Conservation (phyloP, 192 early-diverging fungal genomes). For the Coemansia sp. region DNA sequence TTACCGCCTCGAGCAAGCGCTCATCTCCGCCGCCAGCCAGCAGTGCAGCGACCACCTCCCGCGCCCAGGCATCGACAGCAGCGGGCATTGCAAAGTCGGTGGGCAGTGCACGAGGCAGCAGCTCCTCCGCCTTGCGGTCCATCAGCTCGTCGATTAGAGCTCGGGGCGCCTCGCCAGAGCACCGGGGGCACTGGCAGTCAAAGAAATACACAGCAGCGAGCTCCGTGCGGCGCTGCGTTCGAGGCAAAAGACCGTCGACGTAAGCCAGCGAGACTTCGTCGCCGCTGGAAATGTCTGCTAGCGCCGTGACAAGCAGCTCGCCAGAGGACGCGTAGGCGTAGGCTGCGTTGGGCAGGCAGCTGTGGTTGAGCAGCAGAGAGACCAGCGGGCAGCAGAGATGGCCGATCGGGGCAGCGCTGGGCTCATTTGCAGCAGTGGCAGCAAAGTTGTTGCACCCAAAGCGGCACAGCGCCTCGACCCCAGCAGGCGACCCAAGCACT, state of each 20-base stretch:
- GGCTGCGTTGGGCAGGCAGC: slow-evolving; percentile 37
- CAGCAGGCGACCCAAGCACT: background rate
- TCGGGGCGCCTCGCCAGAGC: background rate
- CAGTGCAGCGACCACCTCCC: background rate
- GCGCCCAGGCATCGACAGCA: slow-evolving; percentile 23
- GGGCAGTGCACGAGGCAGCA: slow-evolving; percentile 23
- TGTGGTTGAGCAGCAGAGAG: slow-evolving; percentile 52
- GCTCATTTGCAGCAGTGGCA: slow-evolving; percentile 41
- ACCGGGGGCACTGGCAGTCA: slow-evolving; percentile 35
- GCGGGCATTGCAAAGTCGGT: slow-evolving; percentile 26
- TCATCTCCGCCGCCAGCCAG: background rate
- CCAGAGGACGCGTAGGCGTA: slow-evolving; percentile 16
- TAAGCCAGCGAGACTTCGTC: slow-evolving; percentile 42
- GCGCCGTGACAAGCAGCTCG: slow-evolving; percentile 22
- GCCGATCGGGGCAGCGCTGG: slow-evolving; percentile 7
- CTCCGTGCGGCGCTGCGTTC: slow-evolving; percentile 11
- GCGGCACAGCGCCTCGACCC: slow-evolving; percentile 23
- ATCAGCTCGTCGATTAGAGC: slow-evolving; percentile 31
- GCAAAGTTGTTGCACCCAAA: slow-evolving; percentile 23
- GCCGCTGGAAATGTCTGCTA: slow-evolving; percentile 25
- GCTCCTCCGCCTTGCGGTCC: slow-evolving; percentile 3
- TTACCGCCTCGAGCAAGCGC: background rate
- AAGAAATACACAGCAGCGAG: slow-evolving; percentile 47
- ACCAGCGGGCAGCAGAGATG: slow-evolving; percentile 45
- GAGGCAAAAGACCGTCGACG: slow-evolving; percentile 30